phyloP scores from a whole-genome alignment of 192 early-diverging fungal genomes.

The Hyaloraphidium curvatum region DNA sequence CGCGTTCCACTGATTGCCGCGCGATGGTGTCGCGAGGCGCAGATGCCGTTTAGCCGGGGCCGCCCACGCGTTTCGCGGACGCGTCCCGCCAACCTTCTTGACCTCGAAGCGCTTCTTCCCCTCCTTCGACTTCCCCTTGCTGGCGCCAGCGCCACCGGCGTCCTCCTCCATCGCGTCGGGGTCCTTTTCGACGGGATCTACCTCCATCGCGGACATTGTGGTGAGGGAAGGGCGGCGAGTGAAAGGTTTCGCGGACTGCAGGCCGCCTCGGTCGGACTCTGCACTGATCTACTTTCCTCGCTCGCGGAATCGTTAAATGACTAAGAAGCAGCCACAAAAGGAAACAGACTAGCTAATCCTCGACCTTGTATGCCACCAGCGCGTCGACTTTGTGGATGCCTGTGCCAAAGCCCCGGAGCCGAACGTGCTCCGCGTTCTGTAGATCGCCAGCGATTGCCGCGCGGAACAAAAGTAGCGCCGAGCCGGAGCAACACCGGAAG shows the following conservation, averaged over 20 bases:
- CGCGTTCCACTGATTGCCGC: slow-evolving; percentile 72
- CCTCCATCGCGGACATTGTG: neutral
- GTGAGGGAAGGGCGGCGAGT: too few relatives aligned
- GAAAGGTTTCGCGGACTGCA: too few relatives aligned
- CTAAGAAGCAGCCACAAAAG: too few relatives aligned
- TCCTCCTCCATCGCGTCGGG: too few relatives aligned
- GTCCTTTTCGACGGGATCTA: neutral
- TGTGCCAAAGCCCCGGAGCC: slow-evolving; percentile 64
- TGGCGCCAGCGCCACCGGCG: too few relatives aligned
- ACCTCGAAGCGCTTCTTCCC: slow-evolving; percentile 77
- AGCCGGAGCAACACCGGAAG: too few relatives aligned
- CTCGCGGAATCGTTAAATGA: too few relatives aligned
- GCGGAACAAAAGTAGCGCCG: slow-evolving; percentile 42
- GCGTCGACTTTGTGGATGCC: slow-evolving; percentile 65
- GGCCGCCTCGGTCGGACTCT: too few relatives aligned
- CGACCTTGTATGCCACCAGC: slow-evolving; percentile 63
- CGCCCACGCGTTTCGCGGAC: neutral
- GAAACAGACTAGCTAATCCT: too few relatives aligned
- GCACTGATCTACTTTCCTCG: too few relatives aligned
- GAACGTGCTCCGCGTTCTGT: slow-evolving; percentile 70
- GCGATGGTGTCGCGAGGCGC: neutral
- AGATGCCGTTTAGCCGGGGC: neutral
- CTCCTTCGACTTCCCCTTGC: slow-evolving; percentile 4
- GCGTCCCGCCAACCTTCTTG: slow-evolving; percentile 48
- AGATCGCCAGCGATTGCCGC: too few relatives aligned